A percentile compares a stretch with the other conserved stretches of the same genome.
These are phyloP conservation scores for Ogataea trehalophila DNA, from an alignment of 805 yeast species.

Conservation along the genomic window DNA sequence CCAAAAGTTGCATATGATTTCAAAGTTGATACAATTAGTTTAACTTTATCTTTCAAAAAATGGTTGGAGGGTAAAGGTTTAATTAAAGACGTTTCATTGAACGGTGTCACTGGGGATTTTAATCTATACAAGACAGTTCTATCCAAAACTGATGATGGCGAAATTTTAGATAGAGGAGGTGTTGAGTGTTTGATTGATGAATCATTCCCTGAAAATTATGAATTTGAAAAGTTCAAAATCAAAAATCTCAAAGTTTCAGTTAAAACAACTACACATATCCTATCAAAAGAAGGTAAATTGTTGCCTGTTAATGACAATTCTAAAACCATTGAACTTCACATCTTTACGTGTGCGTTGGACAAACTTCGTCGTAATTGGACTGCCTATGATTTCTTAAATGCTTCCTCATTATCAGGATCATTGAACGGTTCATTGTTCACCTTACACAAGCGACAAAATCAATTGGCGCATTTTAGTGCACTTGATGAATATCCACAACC, in stretches of 20 bases:
- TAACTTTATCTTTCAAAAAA: slow-evolving; percentile 45
- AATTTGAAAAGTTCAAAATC: slow-evolving; percentile 39
- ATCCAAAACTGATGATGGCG: neutral
- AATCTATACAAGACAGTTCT: slow-evolving; percentile 10
- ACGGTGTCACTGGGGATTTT: slow-evolving; percentile 41
- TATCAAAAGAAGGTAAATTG: no score
- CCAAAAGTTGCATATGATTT: slow-evolving; percentile 28
- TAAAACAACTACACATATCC: slow-evolving; percentile 3
- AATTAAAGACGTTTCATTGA: slow-evolving; percentile 42
- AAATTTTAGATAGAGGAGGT: slow-evolving; percentile 3
- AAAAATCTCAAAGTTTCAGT: slow-evolving; percentile 43
- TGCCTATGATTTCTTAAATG: slow-evolving; percentile 63
- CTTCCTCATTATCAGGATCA: slow-evolving; percentile 67
- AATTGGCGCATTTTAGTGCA: slow-evolving; percentile 39
- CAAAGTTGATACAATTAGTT: slow-evolving; percentile 37
- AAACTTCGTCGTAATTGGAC: slow-evolving; percentile 53
- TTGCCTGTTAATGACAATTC: slow-evolving; percentile 17
- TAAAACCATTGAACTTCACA: slow-evolving; percentile 43
- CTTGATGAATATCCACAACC: slow-evolving; percentile 19
- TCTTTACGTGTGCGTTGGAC: slow-evolving; percentile 65
- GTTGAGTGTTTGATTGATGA: slow-evolving; percentile 9
- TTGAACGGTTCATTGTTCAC: slow-evolving; percentile 72
- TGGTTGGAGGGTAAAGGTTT: slow-evolving; percentile 55
- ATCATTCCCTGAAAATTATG: slow-evolving; percentile 31
- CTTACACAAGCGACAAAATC: slow-evolving; percentile 67